Conservation (phyloP, 116 monocot species). For the Dioscorea cayenensis region DNA sequence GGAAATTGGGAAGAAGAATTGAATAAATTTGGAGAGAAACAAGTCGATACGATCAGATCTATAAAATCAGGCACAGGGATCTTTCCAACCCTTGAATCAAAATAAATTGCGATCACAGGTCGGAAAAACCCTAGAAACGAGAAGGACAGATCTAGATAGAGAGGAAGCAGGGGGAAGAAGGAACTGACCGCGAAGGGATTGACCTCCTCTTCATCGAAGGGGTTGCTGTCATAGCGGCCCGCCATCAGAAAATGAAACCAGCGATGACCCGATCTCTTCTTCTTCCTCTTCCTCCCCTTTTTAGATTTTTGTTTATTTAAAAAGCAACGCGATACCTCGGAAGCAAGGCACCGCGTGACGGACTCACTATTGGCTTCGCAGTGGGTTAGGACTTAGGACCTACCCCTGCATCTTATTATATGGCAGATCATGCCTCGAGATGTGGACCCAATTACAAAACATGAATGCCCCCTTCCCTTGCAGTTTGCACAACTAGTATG, state of each 20-base stretch:
- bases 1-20: too few relatives aligned
- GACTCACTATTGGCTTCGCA: background rate
- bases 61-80: too few relatives aligned
- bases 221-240: conserved; percentile 59
- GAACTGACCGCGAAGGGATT: conserved; percentile 35
- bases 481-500: too few relatives aligned
- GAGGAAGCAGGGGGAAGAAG: background rate
- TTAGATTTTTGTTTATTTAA: too few relatives aligned
- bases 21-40: too few relatives aligned
- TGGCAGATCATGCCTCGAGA: background rate
- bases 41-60: too few relatives aligned
- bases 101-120: too few relatives aligned
- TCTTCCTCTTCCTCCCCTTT: background rate
- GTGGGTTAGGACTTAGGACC: background rate
- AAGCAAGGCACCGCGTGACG: background rate
- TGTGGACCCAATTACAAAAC: background rate
- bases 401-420: background rate
- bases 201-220: conserved; percentile 83
- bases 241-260: background rate
- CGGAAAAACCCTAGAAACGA: too few relatives aligned
- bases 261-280: background rate
- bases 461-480: too few relatives aligned
- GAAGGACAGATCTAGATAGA: background rate
- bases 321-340: background rate
- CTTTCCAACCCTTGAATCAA: too few relatives aligned